Base-by-base conservation (phyloP, 2,329 filamentous ascomycete species). In the Penicillium sp. region DNA sequence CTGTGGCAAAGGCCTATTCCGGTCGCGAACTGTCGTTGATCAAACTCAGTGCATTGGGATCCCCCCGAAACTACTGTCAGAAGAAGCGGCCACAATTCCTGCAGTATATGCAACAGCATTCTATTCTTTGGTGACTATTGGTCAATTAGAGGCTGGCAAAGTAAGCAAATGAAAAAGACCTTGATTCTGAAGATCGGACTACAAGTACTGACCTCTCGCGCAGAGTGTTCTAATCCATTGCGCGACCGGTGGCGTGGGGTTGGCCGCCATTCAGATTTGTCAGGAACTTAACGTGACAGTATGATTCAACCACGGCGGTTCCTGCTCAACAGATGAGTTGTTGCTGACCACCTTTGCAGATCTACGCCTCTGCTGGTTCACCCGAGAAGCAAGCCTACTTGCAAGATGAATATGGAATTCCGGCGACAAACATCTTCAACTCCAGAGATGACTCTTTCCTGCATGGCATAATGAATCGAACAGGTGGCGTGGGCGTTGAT, bases 141-240 rank as follows among this genome's bases (percentile, higher is more conserved):
- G 57, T 0, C 13, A 48, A 5, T 34, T 66, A 5, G 18, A 50
- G 18, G 49, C 53, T 48, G 55, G 55, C 12, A 18, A 18, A 18
- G 18, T 18, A 18, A 18, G 18, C 18, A 18, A 18, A 18, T 18
- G 18, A 18, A 18, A 18, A 18, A 18, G 18, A 18, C 18, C 18
- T 18, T 18, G 18, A 1, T 18, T 18, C 3, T 18, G 18, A 18
- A 18, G 18, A 18, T 3, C 18, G 18, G 18, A 18, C 18, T 18
- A 18, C 18, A 18, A 18, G 18, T 18, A 18, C 18, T 18, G 18
- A 18, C 18, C 18, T 18, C 18, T 18, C 18, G 18, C 18, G 18
- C 53, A 68, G 55, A 55, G 56, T n/a, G 52, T 70, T n/a, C 46
- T 70, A 0, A 63, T 70, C 11, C 66, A 70, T 38, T 58, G 57